Evolutionary conservation across 108 stramenopile genomes (phyloP).

Genomic region (Mayamaea pseudoterrestris): DNA sequence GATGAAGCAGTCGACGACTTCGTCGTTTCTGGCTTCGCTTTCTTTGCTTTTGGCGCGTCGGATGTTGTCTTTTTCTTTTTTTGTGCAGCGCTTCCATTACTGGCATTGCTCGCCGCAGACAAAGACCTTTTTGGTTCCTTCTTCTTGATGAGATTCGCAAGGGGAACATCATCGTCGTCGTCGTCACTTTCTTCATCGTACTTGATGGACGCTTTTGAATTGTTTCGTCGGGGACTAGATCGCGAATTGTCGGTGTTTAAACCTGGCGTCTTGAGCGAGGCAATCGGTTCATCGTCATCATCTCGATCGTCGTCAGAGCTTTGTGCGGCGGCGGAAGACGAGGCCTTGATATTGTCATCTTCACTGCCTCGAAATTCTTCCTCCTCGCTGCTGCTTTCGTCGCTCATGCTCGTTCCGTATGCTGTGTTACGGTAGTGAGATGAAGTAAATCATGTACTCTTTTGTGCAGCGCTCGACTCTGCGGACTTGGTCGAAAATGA

Average conservation of each 20-base stretch:
- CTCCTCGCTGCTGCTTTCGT: conserved; percentile 14
- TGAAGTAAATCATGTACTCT: too few species aligned
- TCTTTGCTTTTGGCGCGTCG: conserved; percentile 22
- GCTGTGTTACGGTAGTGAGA: too few species aligned
- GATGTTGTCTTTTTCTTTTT: conserved; percentile 18
- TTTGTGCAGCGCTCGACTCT: too few species aligned
- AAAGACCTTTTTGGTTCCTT: conserved; percentile 15
- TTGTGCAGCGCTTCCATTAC: conserved; percentile 7
- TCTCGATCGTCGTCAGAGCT: not conserved
- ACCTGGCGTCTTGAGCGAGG: not conserved
- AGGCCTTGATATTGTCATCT: not conserved
- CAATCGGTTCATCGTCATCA: conserved; percentile 6
- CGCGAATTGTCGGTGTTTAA: not conserved
- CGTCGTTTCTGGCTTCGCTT: conserved; percentile 18
- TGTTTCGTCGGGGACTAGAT: not conserved
- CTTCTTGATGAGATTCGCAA: conserved; percentile 24
- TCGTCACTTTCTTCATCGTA: conserved; percentile 21
- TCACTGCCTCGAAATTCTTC: conserved; percentile 4
- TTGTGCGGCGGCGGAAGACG: not conserved
- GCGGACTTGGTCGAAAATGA: too few species aligned
- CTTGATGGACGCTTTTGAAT: not conserved
- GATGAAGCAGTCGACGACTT: conserved; percentile 13
- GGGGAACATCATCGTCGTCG: conserved; percentile 57
- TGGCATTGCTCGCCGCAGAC: conserved; percentile 6
- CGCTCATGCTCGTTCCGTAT: not conserved